These are phyloP conservation scores for Juncus effusus DNA, from an alignment of 176 grass and related monocot species.

Conservation along the genomic window DNA sequence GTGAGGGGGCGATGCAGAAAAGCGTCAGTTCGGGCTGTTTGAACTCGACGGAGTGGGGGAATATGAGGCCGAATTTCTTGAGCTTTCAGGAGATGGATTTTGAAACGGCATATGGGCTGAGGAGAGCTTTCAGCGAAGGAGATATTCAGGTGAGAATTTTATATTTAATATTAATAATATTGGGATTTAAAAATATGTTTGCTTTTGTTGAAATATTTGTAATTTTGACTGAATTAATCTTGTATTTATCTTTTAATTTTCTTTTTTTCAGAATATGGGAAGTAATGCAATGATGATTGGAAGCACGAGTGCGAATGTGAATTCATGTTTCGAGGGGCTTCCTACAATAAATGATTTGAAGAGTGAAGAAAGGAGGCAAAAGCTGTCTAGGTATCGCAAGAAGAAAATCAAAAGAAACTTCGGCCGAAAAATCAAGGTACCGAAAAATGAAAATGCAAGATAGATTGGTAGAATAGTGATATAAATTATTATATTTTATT, in stretches of 20 bases:
- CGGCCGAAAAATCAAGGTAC: constrained; percentile 98
- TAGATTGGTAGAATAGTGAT: no score
- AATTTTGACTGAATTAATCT: constrained; percentile 6
- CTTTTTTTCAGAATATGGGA: constrained; percentile 59
- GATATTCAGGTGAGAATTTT: constrained; percentile 73
- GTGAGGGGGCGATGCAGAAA: constrained; percentile 54
- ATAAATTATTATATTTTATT: background rate
- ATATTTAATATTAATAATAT: background rate
- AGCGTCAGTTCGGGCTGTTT: constrained; percentile 87
- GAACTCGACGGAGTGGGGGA: constrained; percentile 61
- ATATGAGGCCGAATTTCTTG: constrained; percentile 70
- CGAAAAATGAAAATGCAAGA: background rate
- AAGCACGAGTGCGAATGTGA: constrained; percentile 23
- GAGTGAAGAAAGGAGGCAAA: constrained; percentile 80
- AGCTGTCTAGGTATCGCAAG: constrained; percentile 93
- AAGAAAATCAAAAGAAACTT: constrained; percentile 97
- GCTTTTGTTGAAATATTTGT: background rate
- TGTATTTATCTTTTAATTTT: constrained; percentile 3
- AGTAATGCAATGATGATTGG: constrained; percentile 47
- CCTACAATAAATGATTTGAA: constrained; percentile 72
- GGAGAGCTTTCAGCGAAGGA: constrained; percentile 90
- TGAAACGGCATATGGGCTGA: constrained; percentile 68
- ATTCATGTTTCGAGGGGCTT: constrained; percentile 65
- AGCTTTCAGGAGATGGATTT: constrained; percentile 82
- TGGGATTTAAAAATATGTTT: no score